These are phyloP conservation scores for Mimosa pudica DNA, from an alignment of 306 rosid genomes.

Conservation along the genomic window DNA sequence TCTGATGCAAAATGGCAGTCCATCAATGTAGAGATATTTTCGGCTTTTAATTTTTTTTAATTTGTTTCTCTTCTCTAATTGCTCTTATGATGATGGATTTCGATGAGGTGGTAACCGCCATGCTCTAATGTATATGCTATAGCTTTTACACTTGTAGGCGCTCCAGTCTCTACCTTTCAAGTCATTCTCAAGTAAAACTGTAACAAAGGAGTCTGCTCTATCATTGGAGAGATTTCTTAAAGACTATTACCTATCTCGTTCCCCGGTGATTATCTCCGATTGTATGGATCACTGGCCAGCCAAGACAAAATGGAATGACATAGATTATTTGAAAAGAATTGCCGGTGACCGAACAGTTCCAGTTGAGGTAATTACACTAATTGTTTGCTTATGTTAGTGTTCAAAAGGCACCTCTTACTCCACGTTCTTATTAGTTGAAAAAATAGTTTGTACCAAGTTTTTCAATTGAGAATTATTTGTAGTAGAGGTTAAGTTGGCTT, in stretches of 20 bases:
- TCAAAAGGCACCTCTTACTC: background rate
- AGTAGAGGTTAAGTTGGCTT: slow-evolving; percentile 34
- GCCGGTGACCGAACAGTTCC: slow-evolving; percentile 92
- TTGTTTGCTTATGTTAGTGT: background rate
- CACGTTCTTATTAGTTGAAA: background rate
- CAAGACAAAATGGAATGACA: slow-evolving; percentile 72
- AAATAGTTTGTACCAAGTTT: background rate
- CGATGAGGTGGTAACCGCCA: slow-evolving; percentile 21
- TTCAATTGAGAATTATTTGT: slow-evolving; percentile 10
- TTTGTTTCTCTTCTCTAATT: background rate
- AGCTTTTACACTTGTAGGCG: slow-evolving; percentile 59
- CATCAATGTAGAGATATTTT: background rate
- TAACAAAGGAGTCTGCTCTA: slow-evolving; percentile 60
- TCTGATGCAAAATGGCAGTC: background rate
- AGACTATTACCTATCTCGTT: slow-evolving; percentile 62
- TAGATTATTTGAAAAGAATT: slow-evolving; percentile 68
- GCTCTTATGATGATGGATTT: background rate
- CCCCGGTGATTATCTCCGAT: slow-evolving; percentile 73
- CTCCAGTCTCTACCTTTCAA: slow-evolving; percentile 63
- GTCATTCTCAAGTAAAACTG: slow-evolving; percentile 65
- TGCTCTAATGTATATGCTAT: slow-evolving; percentile 43
- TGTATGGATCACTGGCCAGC: slow-evolving; percentile 98
- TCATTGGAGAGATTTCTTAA: slow-evolving; percentile 78
- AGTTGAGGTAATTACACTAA: slow-evolving; percentile 75
- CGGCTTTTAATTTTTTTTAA: background rate